Conservation (phyloP, 2,329 filamentous ascomycete species). For the Colletotrichum musicola region DNA sequence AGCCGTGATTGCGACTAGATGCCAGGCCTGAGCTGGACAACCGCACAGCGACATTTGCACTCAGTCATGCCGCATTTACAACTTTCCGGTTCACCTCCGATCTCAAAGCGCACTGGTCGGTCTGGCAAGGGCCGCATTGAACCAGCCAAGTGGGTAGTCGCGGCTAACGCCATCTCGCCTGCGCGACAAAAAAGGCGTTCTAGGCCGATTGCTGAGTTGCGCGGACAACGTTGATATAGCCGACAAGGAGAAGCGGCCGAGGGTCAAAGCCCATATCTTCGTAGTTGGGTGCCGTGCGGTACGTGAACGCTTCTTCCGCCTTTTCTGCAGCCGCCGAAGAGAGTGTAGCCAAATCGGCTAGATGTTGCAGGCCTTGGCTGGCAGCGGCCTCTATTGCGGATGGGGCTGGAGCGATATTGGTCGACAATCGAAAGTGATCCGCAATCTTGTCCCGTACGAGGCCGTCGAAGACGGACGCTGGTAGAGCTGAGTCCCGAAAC, state of each 20-base stretch:
- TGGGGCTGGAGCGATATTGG: conserved; percentile 44
- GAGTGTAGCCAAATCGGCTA: conserved; percentile 67
- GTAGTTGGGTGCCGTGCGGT: conserved; percentile 48
- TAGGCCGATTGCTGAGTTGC: conserved; percentile 32
- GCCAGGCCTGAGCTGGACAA: too few species aligned
- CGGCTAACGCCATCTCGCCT: not conserved
- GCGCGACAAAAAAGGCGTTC: conserved; percentile 8
- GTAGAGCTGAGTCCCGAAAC: conserved; percentile 63
- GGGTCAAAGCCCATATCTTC: conserved; percentile 58
- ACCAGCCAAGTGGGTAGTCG: not conserved
- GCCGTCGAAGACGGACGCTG: conserved; percentile 66
- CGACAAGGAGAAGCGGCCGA: conserved; percentile 50
- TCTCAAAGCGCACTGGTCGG: not conserved
- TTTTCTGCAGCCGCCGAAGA: conserved; percentile 40
- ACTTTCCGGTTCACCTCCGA: not conserved
- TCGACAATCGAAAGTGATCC: conserved; percentile 52
- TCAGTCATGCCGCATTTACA: too few species aligned
- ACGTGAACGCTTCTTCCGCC: conserved; percentile 42
- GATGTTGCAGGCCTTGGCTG: conserved; percentile 69
- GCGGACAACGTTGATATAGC: conserved; percentile 50
- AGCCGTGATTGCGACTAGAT: too few species aligned
- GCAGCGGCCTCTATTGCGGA: conserved; percentile 55
- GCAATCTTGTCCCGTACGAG: conserved; percentile 66
- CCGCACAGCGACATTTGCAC: too few species aligned
- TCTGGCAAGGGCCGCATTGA: not conserved